These are phyloP conservation scores for Otatea glauca DNA, from an alignment of 176 grass and related monocot genomes.

Conservation along the genomic window DNA sequence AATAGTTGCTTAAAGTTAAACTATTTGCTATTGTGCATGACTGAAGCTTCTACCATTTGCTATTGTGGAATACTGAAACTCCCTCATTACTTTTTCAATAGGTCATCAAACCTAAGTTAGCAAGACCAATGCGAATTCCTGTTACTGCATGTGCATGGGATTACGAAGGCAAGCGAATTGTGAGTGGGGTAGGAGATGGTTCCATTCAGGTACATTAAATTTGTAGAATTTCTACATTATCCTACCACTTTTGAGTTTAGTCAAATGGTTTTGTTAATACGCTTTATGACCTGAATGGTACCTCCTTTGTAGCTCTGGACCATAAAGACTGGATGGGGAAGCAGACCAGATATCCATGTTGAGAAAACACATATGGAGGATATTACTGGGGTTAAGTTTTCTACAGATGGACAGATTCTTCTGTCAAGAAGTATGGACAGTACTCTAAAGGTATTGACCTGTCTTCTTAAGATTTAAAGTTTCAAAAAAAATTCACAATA, in stretches of 20 bases:
- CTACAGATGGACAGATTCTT: constrained; percentile 89
- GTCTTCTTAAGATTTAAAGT: constrained; percentile 18
- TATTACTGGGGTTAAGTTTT: constrained; percentile 94
- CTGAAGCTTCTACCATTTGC: neutral
- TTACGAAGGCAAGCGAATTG: constrained; percentile 85
- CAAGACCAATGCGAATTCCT: constrained; percentile 75
- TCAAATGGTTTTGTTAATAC: constrained; percentile 20
- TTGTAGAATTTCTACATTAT: constrained; percentile 12
- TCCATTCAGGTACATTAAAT: constrained; percentile 75
- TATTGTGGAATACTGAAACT: constrained; percentile 10
- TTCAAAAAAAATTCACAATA: neutral
- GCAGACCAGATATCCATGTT: constrained; percentile 93
- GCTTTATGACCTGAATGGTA: constrained; percentile 6
- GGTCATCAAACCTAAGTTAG: constrained; percentile 97
- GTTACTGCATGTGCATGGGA: constrained; percentile 97
- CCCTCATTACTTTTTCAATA: constrained; percentile 38
- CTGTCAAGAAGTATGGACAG: constrained; percentile 94
- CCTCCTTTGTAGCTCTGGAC: constrained; percentile 77
- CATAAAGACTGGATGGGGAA: constrained; percentile 97
- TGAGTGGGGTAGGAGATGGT: constrained; percentile 91
- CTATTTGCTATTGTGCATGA: constrained; percentile 30
- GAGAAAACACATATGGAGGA: constrained; percentile 85
- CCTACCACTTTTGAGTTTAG: neutral
- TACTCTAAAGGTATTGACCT: constrained; percentile 78
- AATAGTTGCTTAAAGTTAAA: constrained; percentile 14